Base-by-base conservation (phyloP, 1,284 basidiomycete genomes). In the Phaffia rhodozyma region DNA sequence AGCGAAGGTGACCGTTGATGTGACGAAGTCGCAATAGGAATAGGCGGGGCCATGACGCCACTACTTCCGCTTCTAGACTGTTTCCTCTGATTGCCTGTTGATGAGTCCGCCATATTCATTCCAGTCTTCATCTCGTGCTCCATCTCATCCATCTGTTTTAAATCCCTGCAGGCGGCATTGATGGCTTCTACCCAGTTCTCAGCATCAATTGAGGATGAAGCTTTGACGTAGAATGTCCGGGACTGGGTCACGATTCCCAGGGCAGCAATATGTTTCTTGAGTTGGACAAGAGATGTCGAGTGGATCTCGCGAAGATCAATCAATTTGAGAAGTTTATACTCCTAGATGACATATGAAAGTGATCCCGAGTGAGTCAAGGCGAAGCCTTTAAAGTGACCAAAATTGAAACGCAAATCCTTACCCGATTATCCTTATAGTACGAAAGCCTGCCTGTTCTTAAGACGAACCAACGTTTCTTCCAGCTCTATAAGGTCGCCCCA, bases 391-490 rank as follows among this genome's bases (percentile, higher is more conserved):
- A 32, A 32, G 50, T 18, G 30, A 13, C 18, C 38, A 43, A 43
- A 5, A 43, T 16, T 16, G 11, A 16, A 7, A 47, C n/a, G 34
- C 27, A 38, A 34, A 9, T 20, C 23, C 60, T 23, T 30, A 66
- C 64, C 29, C 55, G 43, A 58, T 89, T 86, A 64, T 85, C 92
- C 80, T 97, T 97, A 84, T 98, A 98, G 78, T 96, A 97, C 18
- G 91, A 91, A 58, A 99, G 78, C 74, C 93, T 90, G 21, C 87
- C 88, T 0, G 89, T 84, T 20, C 94, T 83, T 66, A 98, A 78
- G 0, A 98, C 96, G 70, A 97, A 98, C 94, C 94, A 98, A 48
- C 94, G 83, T 78, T 93, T 93, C 81, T 97, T 97, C 94, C 94
- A 98, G 1, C 86, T 91, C 90, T 96, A 72, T 58, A 29, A 21